Base-by-base conservation (phyloP, 345 rosid genomes). In the Schrenkiella parvula region DNA sequence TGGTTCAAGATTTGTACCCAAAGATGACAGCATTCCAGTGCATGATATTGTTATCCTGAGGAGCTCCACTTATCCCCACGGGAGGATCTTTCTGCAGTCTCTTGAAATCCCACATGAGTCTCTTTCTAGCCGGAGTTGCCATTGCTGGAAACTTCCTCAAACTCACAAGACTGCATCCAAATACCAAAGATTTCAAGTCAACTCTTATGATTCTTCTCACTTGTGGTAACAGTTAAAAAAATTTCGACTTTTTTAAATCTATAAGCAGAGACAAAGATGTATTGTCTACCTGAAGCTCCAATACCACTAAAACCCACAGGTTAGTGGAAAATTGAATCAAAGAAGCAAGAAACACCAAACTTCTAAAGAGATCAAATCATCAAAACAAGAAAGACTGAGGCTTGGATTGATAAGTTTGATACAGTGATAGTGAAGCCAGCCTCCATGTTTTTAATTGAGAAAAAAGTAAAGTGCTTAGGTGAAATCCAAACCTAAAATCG, bases 71-170 rank as follows among this genome's bases (percentile, higher is more conserved):
- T 50, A 83, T 82, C 47, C 87, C 85, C 0, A 82, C 72, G 19
- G 87, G 89, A 2, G 87, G 89, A 55, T 85, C 89, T 59, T 82
- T 86, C 74, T 83, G 89, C 38, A 85, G 62, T 64, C 86, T 82
- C 80, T 85, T 85, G 75, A 85, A 85, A 70, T 86, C 87, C 76
- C 89, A 83, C 84, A 86, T 82, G 59, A 86, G 77, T 75, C 89
- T 84, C 80, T 86, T 86, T 71, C 83, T 82, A 4, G 85, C 79
- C 23, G 89, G 85, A 47, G 83, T 83, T 23, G 89, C 64, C 89
- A 85, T 85, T 39, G 42, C 19, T 46, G 12, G 4, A 70, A 48
- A 61, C 21, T 53, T 22, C 1, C 4, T 2, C 2, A 47, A 32
- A n/a, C 3, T 7, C 14, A 2, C 19, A 25, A 48, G 19, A 28